Evolutionary conservation across 208 protist genomes (phyloP), one percentile per base, ranked within the genome.

Genomic region (Trypanosoma theileri): DNA sequence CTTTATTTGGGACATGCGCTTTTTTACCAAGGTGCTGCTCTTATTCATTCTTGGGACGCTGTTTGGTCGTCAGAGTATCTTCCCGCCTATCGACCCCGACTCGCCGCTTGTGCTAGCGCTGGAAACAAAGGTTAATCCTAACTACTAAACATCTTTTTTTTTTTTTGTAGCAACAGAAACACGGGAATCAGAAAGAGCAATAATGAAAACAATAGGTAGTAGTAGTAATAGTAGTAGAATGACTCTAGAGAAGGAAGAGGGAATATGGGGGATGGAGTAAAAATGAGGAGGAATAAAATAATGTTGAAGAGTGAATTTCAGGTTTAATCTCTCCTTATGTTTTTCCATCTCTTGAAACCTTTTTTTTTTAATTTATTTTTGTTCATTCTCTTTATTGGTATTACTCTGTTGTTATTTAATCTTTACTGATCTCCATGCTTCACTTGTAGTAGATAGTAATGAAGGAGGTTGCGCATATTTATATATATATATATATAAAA

Each of bases 91-190:
- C 50, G 71, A 77, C 31, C 90, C 90, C 0, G 79, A 87, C 58
- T 91, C 84, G 62, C 90, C 86, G 0, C 79, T 93, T 35, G 83
- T 79, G 4, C 21, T 88, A 26, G 85, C 80, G 35, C 76, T 95
- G 54, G 69, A 87, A 55, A 77, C 83, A 66, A 93, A 93, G 82
- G 71, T 81, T 46, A 95, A 95, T 75, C 90, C 90, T 22, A 95
- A 95, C 81, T 95, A 92, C 69, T 95, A 93, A 48, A 40, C 21
- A 28, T 59, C 52, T 16, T 50, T 56, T 40, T 41, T 45, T 71
- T 21, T 13, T 46, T 31, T 65, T 21, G 46, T 62, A 14, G 19
- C 24, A 13, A 24, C 16, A 28, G 50, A 54, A 21, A 10, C 50
- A 52, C 8, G 12, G 17, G 12, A 19, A 13, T 24, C 8, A 21